Evolutionary conservation across 176 grass and related monocot species (phyloP), one percentile per base, ranked within the genome.

Genomic region (Aegilops sharonensis): DNA sequence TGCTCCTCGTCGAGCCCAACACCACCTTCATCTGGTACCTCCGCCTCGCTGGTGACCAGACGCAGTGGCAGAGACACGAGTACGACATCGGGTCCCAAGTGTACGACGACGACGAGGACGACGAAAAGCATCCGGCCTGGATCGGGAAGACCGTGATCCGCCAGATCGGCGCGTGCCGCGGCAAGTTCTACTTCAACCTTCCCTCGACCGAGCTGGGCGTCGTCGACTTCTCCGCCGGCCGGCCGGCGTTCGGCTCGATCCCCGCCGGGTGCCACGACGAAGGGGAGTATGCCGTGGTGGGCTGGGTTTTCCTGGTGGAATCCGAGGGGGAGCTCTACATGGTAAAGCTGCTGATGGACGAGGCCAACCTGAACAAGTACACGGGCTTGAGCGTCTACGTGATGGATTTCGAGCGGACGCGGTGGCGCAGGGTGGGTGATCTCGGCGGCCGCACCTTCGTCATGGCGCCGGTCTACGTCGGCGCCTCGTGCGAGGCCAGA

Each of bases 261-360:
- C 36, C 40, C 1, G 56, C 15, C 5, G 35, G 54, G 5, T 57
- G 48, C 48, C 48, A 25, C 18, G 30, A 17, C 21, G 48, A 39
- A 8, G 48, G 48, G 48, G 48, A 52, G 48, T 15, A 17, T 6
- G 5, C 14, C 48, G 48, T 52, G 48, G 48, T 17, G 14, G 5
- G 43, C 43, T 11, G 3, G 1, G 4, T 1, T n/a, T 15, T 29
- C 10, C 25, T 84, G 1, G 57, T 84, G 82, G 82, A 84, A 18
- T 84, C 82, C 6, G 3, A 15, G 18, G 57, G 56, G 17, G 70
- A 84, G 37, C 70, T 84, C 82, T 75, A 75, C 82, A 84, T 31
- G 35, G 35, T 60, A 3, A 45, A 4, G 5, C 20, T 74, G 31
- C 12, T 21, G 1, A 2, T 21, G 54, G 36, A 3, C 36, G 61